Evolutionary conservation across 495 filamentous ascomycete species (phyloP).

Genomic region (Xeromyces bisporus): DNA sequence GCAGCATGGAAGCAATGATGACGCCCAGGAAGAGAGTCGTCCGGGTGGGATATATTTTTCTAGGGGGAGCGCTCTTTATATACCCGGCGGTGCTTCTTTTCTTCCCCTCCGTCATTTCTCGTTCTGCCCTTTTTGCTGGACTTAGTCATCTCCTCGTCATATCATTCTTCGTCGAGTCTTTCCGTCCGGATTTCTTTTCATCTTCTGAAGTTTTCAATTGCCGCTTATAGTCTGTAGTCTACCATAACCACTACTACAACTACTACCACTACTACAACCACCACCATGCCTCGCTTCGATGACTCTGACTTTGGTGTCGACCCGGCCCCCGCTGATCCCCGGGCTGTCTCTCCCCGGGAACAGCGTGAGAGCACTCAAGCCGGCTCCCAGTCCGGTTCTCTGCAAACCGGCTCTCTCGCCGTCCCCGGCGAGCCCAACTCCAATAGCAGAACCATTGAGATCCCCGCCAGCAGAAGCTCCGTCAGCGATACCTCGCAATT

Average conservation of each 20-base stretch:
- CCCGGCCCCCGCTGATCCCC: slow-evolving; percentile 18
- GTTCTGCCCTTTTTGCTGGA: no score
- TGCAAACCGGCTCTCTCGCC: slow-evolving; percentile 19
- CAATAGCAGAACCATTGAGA: slow-evolving; percentile 44
- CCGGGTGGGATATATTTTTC: no score
- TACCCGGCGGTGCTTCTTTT: background rate
- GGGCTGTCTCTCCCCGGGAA: slow-evolving; percentile 11
- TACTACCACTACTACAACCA: slow-evolving; percentile 4
- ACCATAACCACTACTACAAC: no score
- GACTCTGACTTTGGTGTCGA: slow-evolving; percentile 37
- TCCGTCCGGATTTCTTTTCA: background rate
- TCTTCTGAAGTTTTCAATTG: background rate
- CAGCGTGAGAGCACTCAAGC: slow-evolving; percentile 10
- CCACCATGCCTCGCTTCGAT: slow-evolving; percentile 47
- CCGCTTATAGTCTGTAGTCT: no score
- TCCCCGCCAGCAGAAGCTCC: slow-evolving; percentile 52
- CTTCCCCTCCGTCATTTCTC: background rate
- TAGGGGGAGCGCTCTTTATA: background rate
- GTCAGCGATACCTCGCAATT: slow-evolving; percentile 50
- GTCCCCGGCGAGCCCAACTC: slow-evolving; percentile 27
- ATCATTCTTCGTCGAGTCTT: background rate
- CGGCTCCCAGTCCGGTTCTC: background rate
- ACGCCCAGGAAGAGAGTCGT: no score
- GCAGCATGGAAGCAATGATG: no score
- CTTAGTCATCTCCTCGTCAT: background rate